Evolutionary conservation across 2,329 filamentous ascomycete genomes (phyloP).

Genomic region (Plenodomus biglobosus): DNA sequence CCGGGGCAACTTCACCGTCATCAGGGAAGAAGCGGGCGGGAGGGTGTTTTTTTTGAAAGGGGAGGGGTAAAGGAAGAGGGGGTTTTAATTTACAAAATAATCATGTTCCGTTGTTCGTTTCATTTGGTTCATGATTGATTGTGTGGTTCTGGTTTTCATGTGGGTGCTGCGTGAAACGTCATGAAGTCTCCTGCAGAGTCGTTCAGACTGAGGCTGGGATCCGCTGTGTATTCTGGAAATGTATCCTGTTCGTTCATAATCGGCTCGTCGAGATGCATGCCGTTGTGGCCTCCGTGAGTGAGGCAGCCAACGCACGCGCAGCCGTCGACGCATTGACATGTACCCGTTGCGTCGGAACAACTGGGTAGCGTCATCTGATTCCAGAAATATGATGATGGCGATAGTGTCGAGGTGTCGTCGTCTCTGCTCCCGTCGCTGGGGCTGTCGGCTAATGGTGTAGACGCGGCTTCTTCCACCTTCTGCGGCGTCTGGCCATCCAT

Average conservation of each 20-base stretch:
- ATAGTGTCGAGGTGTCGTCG: constrained; percentile 39
- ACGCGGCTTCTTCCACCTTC: constrained; percentile 17
- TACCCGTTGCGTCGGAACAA: constrained; percentile 54
- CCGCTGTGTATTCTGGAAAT: constrained; percentile 18
- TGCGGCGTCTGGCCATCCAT: constrained; percentile 7
- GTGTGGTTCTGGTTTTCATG: background rate
- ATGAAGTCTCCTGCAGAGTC: constrained; percentile 12
- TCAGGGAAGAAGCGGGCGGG: too few species aligned
- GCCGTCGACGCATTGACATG: constrained; percentile 55
- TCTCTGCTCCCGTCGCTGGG: constrained; percentile 32
- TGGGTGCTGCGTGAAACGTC: constrained; percentile 8
- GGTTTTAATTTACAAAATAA: too few species aligned
- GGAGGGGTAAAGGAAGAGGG: too few species aligned
- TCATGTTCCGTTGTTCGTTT: too few species aligned
- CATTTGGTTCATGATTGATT: too few species aligned
- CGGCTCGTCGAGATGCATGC: constrained; percentile 40
- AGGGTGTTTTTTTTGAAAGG: too few species aligned
- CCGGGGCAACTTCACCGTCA: too few species aligned
- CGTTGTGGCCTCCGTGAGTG: constrained; percentile 55
- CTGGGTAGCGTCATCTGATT: constrained; percentile 42
- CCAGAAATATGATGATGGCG: constrained; percentile 44
- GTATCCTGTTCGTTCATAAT: constrained; percentile 13
- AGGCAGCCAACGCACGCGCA: constrained; percentile 57
- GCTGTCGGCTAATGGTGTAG: constrained; percentile 28
- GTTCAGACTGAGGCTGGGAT: constrained; percentile 8